Percentiles rank a stretch among this genome's conserved stretches.
phyloP scores from a whole-genome alignment of 352 stramenopile species.

The Globisporangium uncinulatum region DNA sequence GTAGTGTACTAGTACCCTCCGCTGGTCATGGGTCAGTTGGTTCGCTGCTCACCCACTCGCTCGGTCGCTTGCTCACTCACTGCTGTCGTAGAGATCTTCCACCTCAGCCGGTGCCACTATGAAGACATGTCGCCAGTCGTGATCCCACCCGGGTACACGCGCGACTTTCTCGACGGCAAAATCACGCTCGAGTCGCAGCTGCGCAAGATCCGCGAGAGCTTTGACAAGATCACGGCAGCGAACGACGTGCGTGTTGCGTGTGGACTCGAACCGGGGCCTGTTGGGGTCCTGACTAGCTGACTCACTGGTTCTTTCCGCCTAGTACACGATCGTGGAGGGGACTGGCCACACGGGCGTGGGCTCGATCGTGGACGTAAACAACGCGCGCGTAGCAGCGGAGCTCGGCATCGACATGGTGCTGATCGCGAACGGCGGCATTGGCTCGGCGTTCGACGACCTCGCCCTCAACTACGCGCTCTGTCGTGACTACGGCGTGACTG shows the following conservation, averaged over 20 bases:
- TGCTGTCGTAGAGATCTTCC: constrained; percentile 87
- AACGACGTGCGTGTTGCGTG: constrained; percentile 43
- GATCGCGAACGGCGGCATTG: constrained; percentile 95
- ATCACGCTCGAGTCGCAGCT: constrained; percentile 79
- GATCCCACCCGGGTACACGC: constrained; percentile 94
- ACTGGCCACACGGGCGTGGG: constrained; percentile 94
- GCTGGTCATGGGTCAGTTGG: too few species aligned
- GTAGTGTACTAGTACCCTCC: background rate
- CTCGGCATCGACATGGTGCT: constrained; percentile 93
- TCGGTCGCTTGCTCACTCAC: background rate
- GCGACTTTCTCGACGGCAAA: constrained; percentile 93
- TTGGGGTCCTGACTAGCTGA: background rate
- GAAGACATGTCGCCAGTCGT: constrained; percentile 95
- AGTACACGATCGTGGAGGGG: constrained; percentile 82
- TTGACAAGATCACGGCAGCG: constrained; percentile 45
- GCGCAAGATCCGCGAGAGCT: constrained; percentile 61
- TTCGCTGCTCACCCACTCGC: background rate
- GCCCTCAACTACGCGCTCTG: constrained; percentile 93
- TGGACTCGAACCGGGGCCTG: background rate
- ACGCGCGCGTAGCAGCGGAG: constrained; percentile 91
- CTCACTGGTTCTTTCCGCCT: background rate
- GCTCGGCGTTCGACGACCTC: constrained; percentile 91
- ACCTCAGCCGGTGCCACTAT: constrained; percentile 90
- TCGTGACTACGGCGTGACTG: constrained; percentile 88
- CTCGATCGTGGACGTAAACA: constrained; percentile 95